A percentile compares a stretch with the other conserved stretches of the same genome.
phyloP scores from a whole-genome alignment of 2,329 filamentous ascomycete genomes.

The Epichloe bromicola region DNA sequence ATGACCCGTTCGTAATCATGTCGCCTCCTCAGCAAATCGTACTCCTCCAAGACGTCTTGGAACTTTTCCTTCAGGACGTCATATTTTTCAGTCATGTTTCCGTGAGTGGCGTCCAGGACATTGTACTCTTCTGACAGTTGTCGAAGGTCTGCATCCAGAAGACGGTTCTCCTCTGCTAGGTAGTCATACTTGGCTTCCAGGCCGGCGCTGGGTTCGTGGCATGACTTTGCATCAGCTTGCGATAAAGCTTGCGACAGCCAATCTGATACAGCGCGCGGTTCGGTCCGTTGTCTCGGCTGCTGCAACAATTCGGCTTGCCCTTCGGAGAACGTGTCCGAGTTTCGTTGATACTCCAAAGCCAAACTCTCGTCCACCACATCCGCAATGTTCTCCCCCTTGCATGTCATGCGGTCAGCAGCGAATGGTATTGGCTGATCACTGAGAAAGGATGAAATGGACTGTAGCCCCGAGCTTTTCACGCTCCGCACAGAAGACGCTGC shows the following conservation, averaged over 20 bases:
- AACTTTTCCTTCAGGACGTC: not conserved
- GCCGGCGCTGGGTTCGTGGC: not conserved
- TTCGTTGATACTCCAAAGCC: not conserved
- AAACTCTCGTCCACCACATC: not conserved
- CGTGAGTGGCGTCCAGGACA: not conserved
- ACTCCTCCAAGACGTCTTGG: not conserved
- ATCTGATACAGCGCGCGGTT: not conserved
- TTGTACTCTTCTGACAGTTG: not conserved
- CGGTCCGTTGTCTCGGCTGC: not conserved
- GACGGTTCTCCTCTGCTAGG: not conserved
- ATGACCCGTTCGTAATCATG: not conserved
- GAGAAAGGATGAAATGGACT: not conserved
- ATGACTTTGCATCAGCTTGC: not conserved
- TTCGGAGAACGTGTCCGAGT: not conserved
- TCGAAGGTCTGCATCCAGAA: not conserved
- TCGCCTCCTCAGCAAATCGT: not conserved
- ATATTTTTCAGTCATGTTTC: not conserved
- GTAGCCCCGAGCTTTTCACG: not conserved
- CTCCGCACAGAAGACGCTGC: not conserved
- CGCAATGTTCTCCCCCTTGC: not conserved
- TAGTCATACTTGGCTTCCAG: not conserved
- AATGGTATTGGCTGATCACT: not conserved
- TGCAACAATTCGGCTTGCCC: not conserved
- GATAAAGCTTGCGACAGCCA: not conserved
- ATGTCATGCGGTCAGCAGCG: not conserved